Percentiles rank a stretch among this genome's conserved stretches.
Evolutionary conservation across 768 basidiomycete genomes (phyloP).

Genomic region (Exsudoporus frostii): DNA sequence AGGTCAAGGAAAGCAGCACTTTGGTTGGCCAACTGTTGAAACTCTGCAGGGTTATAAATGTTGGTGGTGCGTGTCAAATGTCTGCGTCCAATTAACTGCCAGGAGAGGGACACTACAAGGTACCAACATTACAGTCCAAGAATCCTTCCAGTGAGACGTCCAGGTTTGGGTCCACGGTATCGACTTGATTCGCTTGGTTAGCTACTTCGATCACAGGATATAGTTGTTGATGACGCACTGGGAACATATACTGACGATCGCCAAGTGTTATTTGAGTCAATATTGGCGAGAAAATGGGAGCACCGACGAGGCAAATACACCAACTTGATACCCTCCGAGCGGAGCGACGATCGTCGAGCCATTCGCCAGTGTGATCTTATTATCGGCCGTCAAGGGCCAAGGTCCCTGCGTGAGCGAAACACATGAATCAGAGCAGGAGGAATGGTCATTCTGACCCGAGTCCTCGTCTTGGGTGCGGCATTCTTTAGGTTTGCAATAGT

Average conservation of each 20-base stretch:
- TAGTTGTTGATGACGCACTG: constrained; percentile 27
- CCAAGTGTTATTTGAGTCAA: background rate
- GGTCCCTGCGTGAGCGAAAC: constrained; percentile 67
- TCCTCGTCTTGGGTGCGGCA: too few relatives aligned
- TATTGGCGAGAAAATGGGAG: constrained; percentile 8
- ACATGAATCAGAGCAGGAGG: constrained; percentile 65
- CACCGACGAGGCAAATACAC: constrained; percentile 1
- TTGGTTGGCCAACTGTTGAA: constrained; percentile 44
- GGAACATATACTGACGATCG: constrained; percentile 38
- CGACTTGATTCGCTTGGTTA: constrained; percentile 40
- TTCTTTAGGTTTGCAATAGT: too few relatives aligned
- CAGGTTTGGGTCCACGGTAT: constrained; percentile 59
- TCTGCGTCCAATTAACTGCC: constrained; percentile 29
- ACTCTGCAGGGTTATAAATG: constrained; percentile 55
- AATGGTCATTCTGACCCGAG: too few relatives aligned
- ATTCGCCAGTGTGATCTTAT: constrained; percentile 59
- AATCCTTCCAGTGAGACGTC: constrained; percentile 69
- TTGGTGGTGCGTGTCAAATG: constrained; percentile 44
- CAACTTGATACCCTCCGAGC: constrained; percentile 59
- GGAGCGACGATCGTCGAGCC: constrained; percentile 57
- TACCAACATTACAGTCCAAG: constrained; percentile 52
- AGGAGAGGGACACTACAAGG: background rate
- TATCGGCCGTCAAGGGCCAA: constrained; percentile 48
- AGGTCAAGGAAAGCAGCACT: constrained; percentile 46
- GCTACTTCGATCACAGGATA: background rate